Evolutionary conservation across 2,329 filamentous ascomycete genomes (phyloP), one percentile per base, ranked within the genome.

Genomic region (Magnaporthiopsis rhizophila): DNA sequence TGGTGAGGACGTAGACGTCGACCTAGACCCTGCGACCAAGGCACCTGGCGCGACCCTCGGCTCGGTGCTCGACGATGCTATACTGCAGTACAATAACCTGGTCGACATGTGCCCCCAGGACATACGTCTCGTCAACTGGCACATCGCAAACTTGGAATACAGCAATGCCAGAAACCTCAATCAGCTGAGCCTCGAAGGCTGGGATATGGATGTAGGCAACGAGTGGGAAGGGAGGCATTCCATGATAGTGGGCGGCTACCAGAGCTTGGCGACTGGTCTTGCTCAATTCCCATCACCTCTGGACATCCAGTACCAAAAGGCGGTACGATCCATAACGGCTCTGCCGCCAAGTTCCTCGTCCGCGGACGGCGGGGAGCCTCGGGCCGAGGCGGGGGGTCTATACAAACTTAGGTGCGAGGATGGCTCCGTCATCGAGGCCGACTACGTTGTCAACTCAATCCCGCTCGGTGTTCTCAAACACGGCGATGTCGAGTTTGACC

Each of bases 151-250:
- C 72, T 83, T 99, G 18, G 95, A 99, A 75, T 99, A 99, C 73
- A 96, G 94, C 67, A 99, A 98, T 74, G 95, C 95, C 2, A 91
- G 88, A 2, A 96, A 92, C 68, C 87, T 97, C 64, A 88, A 90
- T 68, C 89, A 90, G 67, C 84, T 99, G 24, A 98, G 94, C 74
- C 84, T 99, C 18, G 87, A 89, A 9, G 89, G 93, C 0, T 98
- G 96, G 91, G 96, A 99, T 75, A 92, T 99, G 71, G 96, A 99
- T 72, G 92, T 93, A 62, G 95, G 95, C 0, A 97, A 99, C 70
- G 95, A 99, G 73, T 99, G 96, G 79, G 93, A 97, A 74, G 95
- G 95, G 8, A 88, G 90, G 67, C 96, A 99, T 74, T 92, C 91
- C 1, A 94, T 97, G 83, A 87, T 99, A 3, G 84, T 96, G 32